These are phyloP conservation scores for Dictyostelium capitatum DNA, from an alignment of 78 protist genomes.

Conservation along the genomic window DNA sequence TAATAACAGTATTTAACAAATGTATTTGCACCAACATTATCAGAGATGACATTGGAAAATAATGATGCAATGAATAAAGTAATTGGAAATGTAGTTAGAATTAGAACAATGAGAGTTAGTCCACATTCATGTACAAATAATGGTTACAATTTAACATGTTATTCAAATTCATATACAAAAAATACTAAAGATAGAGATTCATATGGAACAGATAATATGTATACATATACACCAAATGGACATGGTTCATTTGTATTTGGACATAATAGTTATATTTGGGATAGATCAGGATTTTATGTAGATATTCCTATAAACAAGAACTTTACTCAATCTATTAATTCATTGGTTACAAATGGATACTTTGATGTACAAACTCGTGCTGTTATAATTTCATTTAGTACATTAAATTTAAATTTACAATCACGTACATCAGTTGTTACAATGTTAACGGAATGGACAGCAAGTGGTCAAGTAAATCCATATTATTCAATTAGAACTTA, in stretches of 20 bases:
- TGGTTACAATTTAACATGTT: constrained; percentile 20
- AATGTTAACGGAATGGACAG: constrained; percentile 59
- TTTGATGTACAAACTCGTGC: constrained; percentile 47
- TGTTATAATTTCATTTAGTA: constrained; percentile 47
- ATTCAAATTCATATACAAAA: constrained; percentile 21
- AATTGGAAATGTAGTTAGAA: constrained; percentile 36
- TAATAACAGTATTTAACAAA: constrained; percentile 15
- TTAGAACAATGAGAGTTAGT: constrained; percentile 43
- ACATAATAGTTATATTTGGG: constrained; percentile 62
- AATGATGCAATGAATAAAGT: constrained; percentile 40
- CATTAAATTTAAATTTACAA: constrained; percentile 48
- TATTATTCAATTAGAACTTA: constrained; percentile 73
- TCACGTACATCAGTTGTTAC: constrained; percentile 48
- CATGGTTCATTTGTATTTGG: constrained; percentile 50
- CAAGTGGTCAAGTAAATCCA: constrained; percentile 35
- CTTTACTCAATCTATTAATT: neutral
- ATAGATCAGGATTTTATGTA: constrained; percentile 43
- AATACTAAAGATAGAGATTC: constrained; percentile 20
- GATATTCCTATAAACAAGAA: neutral
- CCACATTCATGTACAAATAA: constrained; percentile 24
- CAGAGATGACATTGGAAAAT: constrained; percentile 29
- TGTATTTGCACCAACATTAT: neutral
- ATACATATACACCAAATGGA: constrained; percentile 6
- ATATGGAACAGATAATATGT: neutral
- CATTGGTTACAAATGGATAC: constrained; percentile 30